Evolutionary conservation across 768 basidiomycete species (phyloP).

Genomic region (Agaricus subrufescens): DNA sequence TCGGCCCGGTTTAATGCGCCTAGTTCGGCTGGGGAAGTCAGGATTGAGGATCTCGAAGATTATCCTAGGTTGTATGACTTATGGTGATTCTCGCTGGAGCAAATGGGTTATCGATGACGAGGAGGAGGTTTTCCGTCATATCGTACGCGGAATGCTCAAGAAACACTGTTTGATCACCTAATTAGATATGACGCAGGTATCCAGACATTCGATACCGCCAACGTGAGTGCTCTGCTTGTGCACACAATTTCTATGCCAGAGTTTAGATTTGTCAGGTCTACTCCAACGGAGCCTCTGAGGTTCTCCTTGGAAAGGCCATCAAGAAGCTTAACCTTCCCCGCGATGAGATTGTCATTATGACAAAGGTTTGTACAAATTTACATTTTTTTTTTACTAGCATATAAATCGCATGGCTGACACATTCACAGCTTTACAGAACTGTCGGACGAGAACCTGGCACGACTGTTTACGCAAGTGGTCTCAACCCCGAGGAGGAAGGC

Average conservation of each 20-base stretch:
- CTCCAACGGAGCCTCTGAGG: slow-evolving; percentile 62
- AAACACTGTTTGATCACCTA: background rate
- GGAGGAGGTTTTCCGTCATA: slow-evolving; percentile 42
- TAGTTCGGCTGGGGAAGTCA: slow-evolving; percentile 45
- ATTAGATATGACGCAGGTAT: slow-evolving; percentile 55
- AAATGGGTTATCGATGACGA: slow-evolving; percentile 42
- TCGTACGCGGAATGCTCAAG: slow-evolving; percentile 15
- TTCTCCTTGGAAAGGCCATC: slow-evolving; percentile 68
- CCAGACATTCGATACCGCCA: slow-evolving; percentile 57
- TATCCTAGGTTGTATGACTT: slow-evolving; percentile 61
- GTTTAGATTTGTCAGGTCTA: slow-evolving; percentile 39
- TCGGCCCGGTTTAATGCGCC: background rate
- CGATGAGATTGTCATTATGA: slow-evolving; percentile 73
- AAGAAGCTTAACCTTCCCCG: slow-evolving; percentile 64
- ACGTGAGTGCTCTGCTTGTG: slow-evolving; percentile 22
- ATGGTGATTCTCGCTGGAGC: slow-evolving; percentile 50
- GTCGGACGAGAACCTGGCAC: slow-evolving; percentile 22
- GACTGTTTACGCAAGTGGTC: slow-evolving; percentile 6
- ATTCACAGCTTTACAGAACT: slow-evolving; percentile 33
- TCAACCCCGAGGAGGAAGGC: slow-evolving; percentile 33
- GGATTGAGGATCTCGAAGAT: slow-evolving; percentile 62
- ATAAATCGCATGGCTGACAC: background rate
- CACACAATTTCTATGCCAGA: background rate
- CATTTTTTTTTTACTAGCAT: background rate
- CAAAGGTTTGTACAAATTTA: slow-evolving; percentile 42